Evolutionary conservation across 2,329 filamentous ascomycete genomes (phyloP).

Genomic region (Cryphonectria radicalis): DNA sequence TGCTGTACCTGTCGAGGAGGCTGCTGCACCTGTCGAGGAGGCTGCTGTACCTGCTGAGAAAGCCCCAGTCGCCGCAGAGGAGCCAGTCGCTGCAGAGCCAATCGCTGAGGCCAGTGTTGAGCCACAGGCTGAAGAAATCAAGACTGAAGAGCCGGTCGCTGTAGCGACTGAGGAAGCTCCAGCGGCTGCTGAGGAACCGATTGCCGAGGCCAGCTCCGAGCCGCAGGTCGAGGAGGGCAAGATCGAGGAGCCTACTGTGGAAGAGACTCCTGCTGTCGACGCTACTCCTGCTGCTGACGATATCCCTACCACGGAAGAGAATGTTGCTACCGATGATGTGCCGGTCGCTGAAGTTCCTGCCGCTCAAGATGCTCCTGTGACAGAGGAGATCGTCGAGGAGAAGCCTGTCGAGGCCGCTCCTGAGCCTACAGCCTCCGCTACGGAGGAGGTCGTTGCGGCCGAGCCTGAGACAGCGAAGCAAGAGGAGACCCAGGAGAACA

Average conservation of each 20-base stretch:
- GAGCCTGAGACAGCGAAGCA: constrained; percentile 9
- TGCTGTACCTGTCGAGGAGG: constrained; percentile 7
- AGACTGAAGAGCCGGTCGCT: not conserved
- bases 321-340: constrained; percentile 17
- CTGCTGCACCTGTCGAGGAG: not conserved
- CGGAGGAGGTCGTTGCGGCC: constrained; percentile 8
- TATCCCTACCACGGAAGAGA: constrained; percentile 24
- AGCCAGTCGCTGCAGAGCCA: constrained; percentile 14
- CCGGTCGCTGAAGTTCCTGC: constrained; percentile 19
- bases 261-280: constrained; percentile 13
- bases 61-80: constrained; percentile 15
- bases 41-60: constrained; percentile 8
- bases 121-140: not conserved
- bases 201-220: constrained; percentile 9
- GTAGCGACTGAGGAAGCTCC: not conserved
- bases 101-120: not conserved
- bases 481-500: constrained; percentile 10
- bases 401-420: constrained; percentile 15
- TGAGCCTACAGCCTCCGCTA: not conserved
- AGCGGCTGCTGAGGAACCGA: not conserved
- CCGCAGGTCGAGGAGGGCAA: constrained; percentile 20
- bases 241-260: constrained; percentile 28
- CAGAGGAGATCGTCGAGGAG: constrained; percentile 10
- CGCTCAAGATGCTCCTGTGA: constrained; percentile 12
- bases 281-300: constrained; percentile 25